Percentiles rank a stretch among this genome's conserved stretches.
Evolutionary conservation across 208 protist genomes (phyloP).

Genomic region (Crithidia brevicula): DNA sequence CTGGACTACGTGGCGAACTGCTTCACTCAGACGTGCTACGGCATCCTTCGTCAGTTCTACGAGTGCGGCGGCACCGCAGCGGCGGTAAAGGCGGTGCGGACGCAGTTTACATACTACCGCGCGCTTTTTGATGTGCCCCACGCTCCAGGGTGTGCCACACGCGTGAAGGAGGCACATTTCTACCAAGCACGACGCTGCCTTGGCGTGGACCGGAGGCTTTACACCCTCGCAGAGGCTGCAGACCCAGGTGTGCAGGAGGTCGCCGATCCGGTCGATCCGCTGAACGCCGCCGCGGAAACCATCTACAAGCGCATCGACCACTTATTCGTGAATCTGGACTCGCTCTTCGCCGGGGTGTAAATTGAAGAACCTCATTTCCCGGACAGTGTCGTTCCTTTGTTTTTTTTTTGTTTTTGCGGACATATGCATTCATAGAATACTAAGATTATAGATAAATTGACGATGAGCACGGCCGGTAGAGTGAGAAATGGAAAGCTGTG

Average conservation of each 20-base stretch:
- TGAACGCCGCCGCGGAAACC: conserved; percentile 64
- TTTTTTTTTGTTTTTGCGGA: not conserved
- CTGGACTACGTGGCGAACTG: conserved; percentile 82
- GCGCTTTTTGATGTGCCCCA: conserved; percentile 91
- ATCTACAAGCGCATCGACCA: conserved; percentile 90
- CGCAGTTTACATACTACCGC: conserved; percentile 89
- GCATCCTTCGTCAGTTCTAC: conserved; percentile 85
- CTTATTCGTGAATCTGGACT: conserved; percentile 75
- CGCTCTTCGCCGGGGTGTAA: conserved; percentile 52
- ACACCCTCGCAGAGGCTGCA: conserved; percentile 64
- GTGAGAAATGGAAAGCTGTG: no score
- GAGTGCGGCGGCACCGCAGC: conserved; percentile 60
- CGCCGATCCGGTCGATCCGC: conserved; percentile 70
- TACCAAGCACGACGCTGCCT: conserved; percentile 73
- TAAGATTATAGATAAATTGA: no score
- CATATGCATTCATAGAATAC: no score
- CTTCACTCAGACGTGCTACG: conserved; percentile 77
- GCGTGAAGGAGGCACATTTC: conserved; percentile 68
- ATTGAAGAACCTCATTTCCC: no score
- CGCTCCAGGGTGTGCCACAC: conserved; percentile 59
- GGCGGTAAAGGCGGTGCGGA: conserved; percentile 67
- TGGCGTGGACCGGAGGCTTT: conserved; percentile 59
- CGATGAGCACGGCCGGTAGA: no score
- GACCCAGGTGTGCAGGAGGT: conserved; percentile 54
- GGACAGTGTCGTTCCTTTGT: no score